Evolutionary conservation across 2,329 filamentous ascomycete genomes (phyloP), one percentile per base, ranked within the genome.

Genomic region (Xylaria multiplex): DNA sequence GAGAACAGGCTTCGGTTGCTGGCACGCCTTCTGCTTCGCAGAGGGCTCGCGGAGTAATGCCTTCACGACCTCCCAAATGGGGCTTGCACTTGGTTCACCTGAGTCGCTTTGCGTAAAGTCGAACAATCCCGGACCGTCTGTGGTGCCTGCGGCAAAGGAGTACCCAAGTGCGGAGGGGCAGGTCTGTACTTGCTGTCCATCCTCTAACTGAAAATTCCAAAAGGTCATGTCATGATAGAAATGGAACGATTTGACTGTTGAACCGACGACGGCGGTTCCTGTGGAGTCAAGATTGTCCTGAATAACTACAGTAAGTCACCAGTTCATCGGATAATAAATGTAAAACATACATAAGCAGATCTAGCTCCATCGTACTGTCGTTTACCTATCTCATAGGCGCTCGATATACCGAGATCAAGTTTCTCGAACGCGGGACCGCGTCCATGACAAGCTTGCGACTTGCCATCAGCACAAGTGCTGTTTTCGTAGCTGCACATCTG

Each of bases 41-140:
- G 85, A 88, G 0, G 94, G 93, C 11, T 84, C 82, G 65, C 90
- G 89, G 42, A 97, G 82, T 16, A 92, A 80, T 50, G 86, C 87
- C 16, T 91, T 88, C 19, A 96, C 90, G 8, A 91, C 80, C 42
- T 85, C 84, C 94, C 94, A 97, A 16, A 97, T 78, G 0, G 92
- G 92, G 69, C 91, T 94, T 24, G 82, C 80, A 66, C 90, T 86
- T 0, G 93, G 90, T 4, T 84, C 81, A 30, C 90, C 89, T 0
- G 90, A 90, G 73, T 92, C 88, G 69, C 89, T 92, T 77, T 97
- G 94, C 16, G 91, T 93, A 76, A 97, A 97, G 80, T 97, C 94
- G 73, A 96, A 96, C 0, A 88, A 88, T 1, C 94, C 94, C 0
- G 94, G 93, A 0, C 94, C 92, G 73, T 97, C 94, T 0, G 92